Percentiles rank a stretch among this genome's conserved stretches.
Conservation (phyloP, 2,329 filamentous ascomycete species). For the Fusarium sp. region DNA sequence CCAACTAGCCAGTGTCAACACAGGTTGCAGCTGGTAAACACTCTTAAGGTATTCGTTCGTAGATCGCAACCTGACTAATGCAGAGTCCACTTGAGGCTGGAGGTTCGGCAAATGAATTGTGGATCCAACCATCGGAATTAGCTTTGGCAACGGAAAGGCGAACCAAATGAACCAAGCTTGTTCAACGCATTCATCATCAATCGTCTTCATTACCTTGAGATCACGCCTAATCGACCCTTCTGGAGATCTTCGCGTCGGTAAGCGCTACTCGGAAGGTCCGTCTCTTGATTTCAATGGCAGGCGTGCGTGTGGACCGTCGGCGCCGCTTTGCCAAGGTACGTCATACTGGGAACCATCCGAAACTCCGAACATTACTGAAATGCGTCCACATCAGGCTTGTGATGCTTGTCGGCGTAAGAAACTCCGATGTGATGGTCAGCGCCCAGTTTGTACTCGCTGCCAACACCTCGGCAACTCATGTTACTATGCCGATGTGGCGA, state of each 20-base stretch:
- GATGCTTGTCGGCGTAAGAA: background rate
- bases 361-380: background rate
- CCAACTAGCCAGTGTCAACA: background rate
- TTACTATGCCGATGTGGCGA: background rate
- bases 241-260: background rate
- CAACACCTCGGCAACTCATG: background rate
- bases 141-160: background rate
- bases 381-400: background rate
- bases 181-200: background rate
- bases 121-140: background rate
- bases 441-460: background rate
- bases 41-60: background rate
- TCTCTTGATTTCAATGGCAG: background rate
- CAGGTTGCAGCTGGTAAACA: no score
- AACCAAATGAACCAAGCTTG: background rate
- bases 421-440: background rate
- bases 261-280: background rate
- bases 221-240: background rate
- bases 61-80: background rate
- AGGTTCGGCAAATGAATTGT: background rate
- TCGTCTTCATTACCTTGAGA: background rate
- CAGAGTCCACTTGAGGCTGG: background rate
- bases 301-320: background rate
- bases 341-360: background rate
- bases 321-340: slow-evolving; percentile 3